Percentiles rank a stretch among this genome's conserved stretches.
Evolutionary conservation across 257 asterid species (phyloP).

Genomic region (Ligustrum vulgare): DNA sequence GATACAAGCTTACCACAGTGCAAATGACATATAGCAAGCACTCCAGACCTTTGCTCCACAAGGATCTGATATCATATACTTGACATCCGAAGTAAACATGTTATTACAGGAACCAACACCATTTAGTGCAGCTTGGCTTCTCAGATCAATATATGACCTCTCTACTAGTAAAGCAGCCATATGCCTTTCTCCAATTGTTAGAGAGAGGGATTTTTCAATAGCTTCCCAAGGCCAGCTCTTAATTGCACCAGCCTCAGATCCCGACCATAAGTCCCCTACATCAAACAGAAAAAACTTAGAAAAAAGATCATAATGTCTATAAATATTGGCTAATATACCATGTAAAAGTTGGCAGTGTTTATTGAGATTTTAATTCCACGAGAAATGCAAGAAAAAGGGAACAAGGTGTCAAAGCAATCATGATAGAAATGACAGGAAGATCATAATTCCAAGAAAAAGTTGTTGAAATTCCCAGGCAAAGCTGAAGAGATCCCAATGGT

Average conservation of each 20-base stretch:
- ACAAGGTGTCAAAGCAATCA: background rate
- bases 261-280: conserved; percentile 96
- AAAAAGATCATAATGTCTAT: conserved; percentile 20
- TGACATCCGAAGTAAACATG: conserved; percentile 79
- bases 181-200: conserved; percentile 70
- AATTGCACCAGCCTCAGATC: conserved; percentile 87
- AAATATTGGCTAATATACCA: background rate
- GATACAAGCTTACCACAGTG: conserved; percentile 64
- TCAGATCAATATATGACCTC: conserved; percentile 83
- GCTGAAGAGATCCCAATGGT: background rate
- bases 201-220: conserved; percentile 71
- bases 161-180: conserved; percentile 81
- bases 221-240: conserved; percentile 99
- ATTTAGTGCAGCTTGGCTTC: conserved; percentile 63
- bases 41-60: conserved; percentile 83
- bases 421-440: conserved; percentile 1
- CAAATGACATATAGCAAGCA: conserved; percentile 73
- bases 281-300: conserved; percentile 24
- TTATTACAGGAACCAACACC: conserved; percentile 62
- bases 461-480: conserved; percentile 7
- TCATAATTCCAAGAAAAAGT: conserved; percentile 22
- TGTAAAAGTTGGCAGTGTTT: background rate
- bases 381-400: background rate
- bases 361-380: conserved; percentile 7
- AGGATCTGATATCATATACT: conserved; percentile 68